Percentiles rank a stretch among this genome's conserved stretches.
These are phyloP conservation scores for Sambucus nigra DNA, from an alignment of 129 eudicot genomes.

Conservation along the genomic window DNA sequence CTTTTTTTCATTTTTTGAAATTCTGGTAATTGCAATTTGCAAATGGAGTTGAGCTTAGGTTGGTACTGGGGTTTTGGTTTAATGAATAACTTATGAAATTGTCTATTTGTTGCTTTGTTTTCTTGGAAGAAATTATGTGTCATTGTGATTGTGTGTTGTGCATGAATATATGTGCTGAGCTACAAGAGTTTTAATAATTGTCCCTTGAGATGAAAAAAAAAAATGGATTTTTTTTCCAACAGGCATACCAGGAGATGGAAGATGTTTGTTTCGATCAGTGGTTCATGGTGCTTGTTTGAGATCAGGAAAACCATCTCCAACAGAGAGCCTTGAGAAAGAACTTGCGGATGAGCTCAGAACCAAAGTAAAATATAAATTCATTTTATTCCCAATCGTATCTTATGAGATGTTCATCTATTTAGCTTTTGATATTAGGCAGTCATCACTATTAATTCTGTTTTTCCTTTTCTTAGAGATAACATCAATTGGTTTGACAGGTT, in stretches of 20 bases:
- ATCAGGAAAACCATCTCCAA: slow-evolving; percentile 62
- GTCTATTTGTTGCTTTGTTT: neutral
- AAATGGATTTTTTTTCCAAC: slow-evolving; percentile 5
- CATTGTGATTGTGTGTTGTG: too few relatives aligned
- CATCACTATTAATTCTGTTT: neutral
- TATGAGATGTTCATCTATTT: neutral
- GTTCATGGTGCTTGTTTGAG: slow-evolving; percentile 77
- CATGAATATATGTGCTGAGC: neutral
- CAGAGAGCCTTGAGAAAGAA: slow-evolving; percentile 41
- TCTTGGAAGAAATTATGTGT: too few relatives aligned
- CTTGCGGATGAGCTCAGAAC: slow-evolving; percentile 85
- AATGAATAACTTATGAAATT: neutral
- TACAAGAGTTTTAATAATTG: neutral
- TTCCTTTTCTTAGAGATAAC: neutral
- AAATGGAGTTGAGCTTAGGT: slow-evolving; percentile 39
- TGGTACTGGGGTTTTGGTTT: neutral
- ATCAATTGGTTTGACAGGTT: slow-evolving; percentile 33
- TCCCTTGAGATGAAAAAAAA: neutral
- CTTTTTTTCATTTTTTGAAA: neutral
- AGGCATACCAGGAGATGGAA: slow-evolving; percentile 90
- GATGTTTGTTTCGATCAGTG: slow-evolving; percentile 84
- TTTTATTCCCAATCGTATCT: too few relatives aligned
- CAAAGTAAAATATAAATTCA: too few relatives aligned
- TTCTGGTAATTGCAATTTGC: neutral
- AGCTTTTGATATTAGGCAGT: neutral